A percentile compares a stretch with the other conserved stretches of the same genome.
Conservation (phyloP, 2,329 filamentous ascomycete genomes). For the Emmonsiellopsis sp. region DNA sequence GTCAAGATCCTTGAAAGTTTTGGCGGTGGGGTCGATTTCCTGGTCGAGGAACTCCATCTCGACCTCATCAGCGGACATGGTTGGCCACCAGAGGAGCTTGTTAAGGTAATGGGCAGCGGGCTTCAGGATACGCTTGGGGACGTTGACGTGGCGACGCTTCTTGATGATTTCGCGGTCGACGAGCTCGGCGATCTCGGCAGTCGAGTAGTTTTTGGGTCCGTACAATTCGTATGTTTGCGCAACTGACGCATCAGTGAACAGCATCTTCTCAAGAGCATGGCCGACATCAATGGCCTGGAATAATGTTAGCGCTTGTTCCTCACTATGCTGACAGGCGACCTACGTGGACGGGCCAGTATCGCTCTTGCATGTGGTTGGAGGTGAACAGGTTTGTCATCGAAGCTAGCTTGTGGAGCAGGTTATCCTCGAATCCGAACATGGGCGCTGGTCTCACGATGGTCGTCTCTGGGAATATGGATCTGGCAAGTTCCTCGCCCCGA, state of each 20-base stretch:
- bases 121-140: constrained; percentile 73
- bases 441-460: constrained; percentile 92
- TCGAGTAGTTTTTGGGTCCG: constrained; percentile 86
- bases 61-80: constrained; percentile 71
- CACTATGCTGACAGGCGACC: constrained; percentile 14
- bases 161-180: constrained; percentile 92
- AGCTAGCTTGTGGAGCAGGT: constrained; percentile 77
- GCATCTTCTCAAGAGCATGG: constrained; percentile 77
- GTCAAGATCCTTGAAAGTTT: constrained; percentile 88
- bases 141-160: constrained; percentile 78
- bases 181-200: constrained; percentile 72
- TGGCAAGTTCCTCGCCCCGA: constrained; percentile 70
- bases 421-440: constrained; percentile 91
- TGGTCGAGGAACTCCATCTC: constrained; percentile 93
- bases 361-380: constrained; percentile 86
- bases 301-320: constrained; percentile 3
- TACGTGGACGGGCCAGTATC: constrained; percentile 85
- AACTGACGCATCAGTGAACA: constrained; percentile 81
- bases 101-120: constrained; percentile 67
- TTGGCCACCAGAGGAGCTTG: constrained; percentile 79
- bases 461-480: constrained; percentile 88
- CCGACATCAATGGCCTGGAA: constrained; percentile 76
- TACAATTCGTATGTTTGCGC: constrained; percentile 90
- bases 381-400: constrained; percentile 73
- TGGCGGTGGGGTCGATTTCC: constrained; percentile 76